phyloP scores from a whole-genome alignment of 2,329 filamentous ascomycete genomes.

The Talaromyces sp. region DNA sequence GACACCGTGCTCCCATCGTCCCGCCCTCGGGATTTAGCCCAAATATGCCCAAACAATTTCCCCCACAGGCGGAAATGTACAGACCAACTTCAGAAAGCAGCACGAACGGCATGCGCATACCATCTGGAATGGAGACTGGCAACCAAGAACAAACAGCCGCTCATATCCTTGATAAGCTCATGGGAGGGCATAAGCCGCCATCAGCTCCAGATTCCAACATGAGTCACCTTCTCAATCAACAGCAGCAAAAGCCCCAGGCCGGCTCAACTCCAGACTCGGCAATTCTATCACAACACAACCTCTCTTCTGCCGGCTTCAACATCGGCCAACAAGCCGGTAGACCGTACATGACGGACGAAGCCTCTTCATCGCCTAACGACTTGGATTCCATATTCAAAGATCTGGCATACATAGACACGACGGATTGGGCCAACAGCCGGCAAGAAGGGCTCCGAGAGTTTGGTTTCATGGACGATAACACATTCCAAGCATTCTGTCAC shows the following conservation, averaged over 20 bases:
- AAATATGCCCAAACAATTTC: not conserved
- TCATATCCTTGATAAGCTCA: constrained; percentile 24
- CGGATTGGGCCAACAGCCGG: constrained; percentile 42
- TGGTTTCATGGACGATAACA: constrained; percentile 43
- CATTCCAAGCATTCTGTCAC: constrained; percentile 45
- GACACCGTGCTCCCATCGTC: not conserved
- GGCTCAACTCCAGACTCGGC: constrained; percentile 32
- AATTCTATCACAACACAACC: constrained; percentile 18
- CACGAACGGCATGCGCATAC: not conserved
- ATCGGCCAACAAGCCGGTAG: constrained; percentile 12
- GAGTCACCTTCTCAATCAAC: constrained; percentile 4
- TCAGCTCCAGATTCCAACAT: constrained; percentile 19
- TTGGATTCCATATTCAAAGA: constrained; percentile 46
- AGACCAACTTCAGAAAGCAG: not conserved
- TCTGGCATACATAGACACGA: constrained; percentile 44
- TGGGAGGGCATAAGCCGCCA: constrained; percentile 10
- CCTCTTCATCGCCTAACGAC: constrained; percentile 25
- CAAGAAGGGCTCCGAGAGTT: constrained; percentile 43
- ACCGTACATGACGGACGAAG: constrained; percentile 15
- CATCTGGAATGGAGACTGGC: not conserved
- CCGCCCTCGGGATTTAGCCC: constrained; percentile 3
- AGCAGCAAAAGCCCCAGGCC: constrained; percentile 21
- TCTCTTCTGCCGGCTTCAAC: not conserved
- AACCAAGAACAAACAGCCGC: constrained; percentile 15
- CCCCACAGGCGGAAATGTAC: constrained; percentile 1